Conservation (phyloP, 106 monocot species). For the Xerophyta viscosa region DNA sequence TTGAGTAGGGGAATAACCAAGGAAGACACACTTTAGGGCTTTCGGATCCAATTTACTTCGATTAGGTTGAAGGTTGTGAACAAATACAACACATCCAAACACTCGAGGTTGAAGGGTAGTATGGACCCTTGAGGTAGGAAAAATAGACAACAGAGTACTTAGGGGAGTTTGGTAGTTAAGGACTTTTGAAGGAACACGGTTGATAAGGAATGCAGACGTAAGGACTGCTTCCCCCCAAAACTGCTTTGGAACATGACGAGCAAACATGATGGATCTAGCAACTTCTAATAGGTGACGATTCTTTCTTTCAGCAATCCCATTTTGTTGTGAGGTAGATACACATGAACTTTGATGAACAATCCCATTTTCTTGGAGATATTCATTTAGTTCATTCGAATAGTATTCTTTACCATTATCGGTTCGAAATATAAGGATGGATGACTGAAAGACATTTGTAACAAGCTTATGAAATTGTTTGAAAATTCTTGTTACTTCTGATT, state of each 20-base stretch:
- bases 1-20: not conserved
- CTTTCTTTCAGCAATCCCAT: too few relatives aligned
- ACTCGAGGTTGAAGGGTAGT: too few relatives aligned
- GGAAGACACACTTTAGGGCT: not conserved
- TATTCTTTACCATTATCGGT: too few relatives aligned
- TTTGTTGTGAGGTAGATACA: not conserved
- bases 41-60: not conserved
- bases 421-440: too few relatives aligned
- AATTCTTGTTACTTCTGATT: too few relatives aligned
- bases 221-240: conserved; percentile 4
- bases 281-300: too few relatives aligned
- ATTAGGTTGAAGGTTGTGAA: not conserved
- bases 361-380: not conserved
- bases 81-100: conserved; percentile 5
- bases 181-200: conserved; percentile 1
- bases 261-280: too few relatives aligned
- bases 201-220: not conserved
- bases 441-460: too few relatives aligned
- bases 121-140: too few relatives aligned
- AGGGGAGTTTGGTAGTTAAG: not conserved
- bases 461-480: too few relatives aligned
- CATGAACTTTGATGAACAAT: not conserved
- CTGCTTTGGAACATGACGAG: not conserved
- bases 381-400: too few relatives aligned
- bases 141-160: too few relatives aligned